phyloP scores from a whole-genome alignment of 2,329 filamentous ascomycete species.

The Ophiostoma ulmi region DNA sequence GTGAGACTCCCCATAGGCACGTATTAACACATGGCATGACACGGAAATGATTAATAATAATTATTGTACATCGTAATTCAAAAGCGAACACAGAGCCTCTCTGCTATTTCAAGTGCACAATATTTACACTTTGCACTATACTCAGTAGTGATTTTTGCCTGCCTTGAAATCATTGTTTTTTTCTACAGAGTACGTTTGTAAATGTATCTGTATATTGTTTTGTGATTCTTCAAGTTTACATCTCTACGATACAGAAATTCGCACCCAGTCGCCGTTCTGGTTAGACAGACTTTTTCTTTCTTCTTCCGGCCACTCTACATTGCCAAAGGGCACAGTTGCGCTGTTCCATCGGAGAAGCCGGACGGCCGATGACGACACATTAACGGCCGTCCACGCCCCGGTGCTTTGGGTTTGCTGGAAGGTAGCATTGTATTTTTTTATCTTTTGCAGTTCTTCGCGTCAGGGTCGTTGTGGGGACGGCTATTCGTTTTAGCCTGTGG shows the following conservation, averaged over 20 bases:
- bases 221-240: background rate
- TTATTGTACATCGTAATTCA: background rate
- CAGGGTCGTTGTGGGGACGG: too few relatives aligned
- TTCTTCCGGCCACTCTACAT: slow-evolving; percentile 22
- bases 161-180: background rate
- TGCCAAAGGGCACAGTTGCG: slow-evolving; percentile 28
- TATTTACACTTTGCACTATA: background rate
- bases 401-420: slow-evolving; percentile 30
- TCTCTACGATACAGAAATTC: background rate
- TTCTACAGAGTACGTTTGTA: background rate
- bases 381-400: slow-evolving; percentile 32
- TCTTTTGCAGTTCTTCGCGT: slow-evolving; percentile 20
- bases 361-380: slow-evolving; percentile 25
- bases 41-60: background rate
- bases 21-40: background rate
- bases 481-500: too few relatives aligned
- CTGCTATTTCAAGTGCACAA: background rate
- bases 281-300: background rate
- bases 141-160: background rate
- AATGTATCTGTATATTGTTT: background rate
- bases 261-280: background rate
- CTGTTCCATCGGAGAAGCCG: slow-evolving; percentile 33
- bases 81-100: background rate
- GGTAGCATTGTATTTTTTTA: slow-evolving; percentile 33
- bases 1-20: slow-evolving; percentile 1